A percentile compares a stretch with the other conserved stretches of the same genome.
These are phyloP conservation scores for Sclerotinia subarctica DNA, from an alignment of 2,329 filamentous ascomycete genomes.

Conservation along the genomic window DNA sequence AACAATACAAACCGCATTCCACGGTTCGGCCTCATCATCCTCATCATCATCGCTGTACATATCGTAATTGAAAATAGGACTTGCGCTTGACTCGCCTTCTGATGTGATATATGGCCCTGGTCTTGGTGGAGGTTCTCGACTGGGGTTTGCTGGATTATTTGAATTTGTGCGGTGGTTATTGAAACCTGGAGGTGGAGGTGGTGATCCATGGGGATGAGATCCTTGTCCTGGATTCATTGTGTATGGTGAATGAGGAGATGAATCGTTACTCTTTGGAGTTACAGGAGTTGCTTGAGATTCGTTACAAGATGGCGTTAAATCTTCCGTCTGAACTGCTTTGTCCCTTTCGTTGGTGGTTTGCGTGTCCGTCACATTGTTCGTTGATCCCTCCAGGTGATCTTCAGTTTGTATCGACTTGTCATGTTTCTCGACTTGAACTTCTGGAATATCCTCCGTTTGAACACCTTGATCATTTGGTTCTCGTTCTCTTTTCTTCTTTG, in stretches of 20 bases:
- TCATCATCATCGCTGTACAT: slow-evolving; percentile 58
- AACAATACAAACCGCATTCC: slow-evolving; percentile 45
- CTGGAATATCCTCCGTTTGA: slow-evolving; percentile 31
- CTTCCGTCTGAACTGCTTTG: slow-evolving; percentile 32
- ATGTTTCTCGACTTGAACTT: slow-evolving; percentile 22
- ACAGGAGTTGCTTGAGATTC: slow-evolving; percentile 29
- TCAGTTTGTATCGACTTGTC: slow-evolving; percentile 35
- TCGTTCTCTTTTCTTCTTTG: slow-evolving; percentile 41
- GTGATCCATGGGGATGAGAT: slow-evolving; percentile 10
- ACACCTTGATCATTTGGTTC: slow-evolving; percentile 33
- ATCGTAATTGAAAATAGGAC: slow-evolving; percentile 56
- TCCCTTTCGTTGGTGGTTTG: slow-evolving; percentile 27
- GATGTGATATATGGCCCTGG: slow-evolving; percentile 38
- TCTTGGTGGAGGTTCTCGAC: slow-evolving; percentile 32
- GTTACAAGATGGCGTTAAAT: slow-evolving; percentile 18
- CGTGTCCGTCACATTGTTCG: background rate
- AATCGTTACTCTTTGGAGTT: slow-evolving; percentile 29
- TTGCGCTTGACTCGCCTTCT: slow-evolving; percentile 56
- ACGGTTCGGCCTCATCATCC: slow-evolving; percentile 41
- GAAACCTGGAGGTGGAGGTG: slow-evolving; percentile 25
- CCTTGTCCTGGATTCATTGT: background rate
- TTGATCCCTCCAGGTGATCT: slow-evolving; percentile 16
- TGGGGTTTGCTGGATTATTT: too few species aligned
- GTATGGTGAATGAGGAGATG: slow-evolving; percentile 17
- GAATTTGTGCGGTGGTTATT: background rate